phyloP scores from a whole-genome alignment of 1,284 basidiomycete genomes.

The Leccinum laetum region DNA sequence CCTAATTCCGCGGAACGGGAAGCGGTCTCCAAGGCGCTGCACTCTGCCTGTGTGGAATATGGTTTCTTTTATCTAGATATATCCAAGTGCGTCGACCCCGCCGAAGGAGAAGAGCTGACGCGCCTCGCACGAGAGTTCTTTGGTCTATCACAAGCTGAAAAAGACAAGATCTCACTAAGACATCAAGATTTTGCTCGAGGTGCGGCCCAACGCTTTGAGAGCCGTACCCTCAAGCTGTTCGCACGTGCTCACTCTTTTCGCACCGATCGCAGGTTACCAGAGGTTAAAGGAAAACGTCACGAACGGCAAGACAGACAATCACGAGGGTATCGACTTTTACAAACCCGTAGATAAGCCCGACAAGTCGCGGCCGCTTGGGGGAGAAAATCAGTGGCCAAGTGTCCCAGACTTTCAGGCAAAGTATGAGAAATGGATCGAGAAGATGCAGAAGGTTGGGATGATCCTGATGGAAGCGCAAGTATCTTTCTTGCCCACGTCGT shows the following conservation, averaged over 20 bases:
- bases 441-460: slow-evolving; percentile 79
- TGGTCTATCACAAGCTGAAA: slow-evolving; percentile 64
- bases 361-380: slow-evolving; percentile 69
- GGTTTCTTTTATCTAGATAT: slow-evolving; percentile 89
- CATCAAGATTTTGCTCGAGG: slow-evolving; percentile 76
- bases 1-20: slow-evolving; percentile 14
- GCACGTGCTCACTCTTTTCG: not conserved
- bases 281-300: slow-evolving; percentile 82
- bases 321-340: slow-evolving; percentile 85
- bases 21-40: slow-evolving; percentile 59
- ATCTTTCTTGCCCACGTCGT: not conserved
- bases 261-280: slow-evolving; percentile 56
- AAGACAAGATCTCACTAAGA: slow-evolving; percentile 64
- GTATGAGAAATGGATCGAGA: slow-evolving; percentile 73
- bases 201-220: slow-evolving; percentile 31
- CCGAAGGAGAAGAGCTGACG: slow-evolving; percentile 67
- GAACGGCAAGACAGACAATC: slow-evolving; percentile 80
- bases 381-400: slow-evolving; percentile 82
- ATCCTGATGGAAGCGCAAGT: slow-evolving; percentile 81
- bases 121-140: slow-evolving; percentile 74
- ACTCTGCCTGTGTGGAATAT: slow-evolving; percentile 72
- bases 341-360: slow-evolving; percentile 69
- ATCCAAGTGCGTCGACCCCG: slow-evolving; percentile 50
- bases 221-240: not conserved
- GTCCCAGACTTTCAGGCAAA: slow-evolving; percentile 57